Percentiles rank a stretch among this genome's conserved stretches.
Evolutionary conservation across 2,329 filamentous ascomycete species (phyloP).

Genomic region (Colletotrichum neosansevieriae): DNA sequence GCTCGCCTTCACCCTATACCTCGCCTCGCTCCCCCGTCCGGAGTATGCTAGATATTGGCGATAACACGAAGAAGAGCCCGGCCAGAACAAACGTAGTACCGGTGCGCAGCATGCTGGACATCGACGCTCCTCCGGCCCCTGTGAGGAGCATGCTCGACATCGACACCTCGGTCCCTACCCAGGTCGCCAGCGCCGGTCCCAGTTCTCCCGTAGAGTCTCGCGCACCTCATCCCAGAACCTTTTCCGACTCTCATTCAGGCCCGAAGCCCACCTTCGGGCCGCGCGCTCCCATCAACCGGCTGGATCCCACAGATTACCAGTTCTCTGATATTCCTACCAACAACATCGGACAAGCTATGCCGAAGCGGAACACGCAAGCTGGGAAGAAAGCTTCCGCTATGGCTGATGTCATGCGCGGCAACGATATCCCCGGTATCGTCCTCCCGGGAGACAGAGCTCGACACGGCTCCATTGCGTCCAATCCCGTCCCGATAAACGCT

Average conservation of each 20-base stretch:
- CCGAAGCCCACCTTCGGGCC: slow-evolving; percentile 61
- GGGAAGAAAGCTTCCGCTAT: slow-evolving; percentile 56
- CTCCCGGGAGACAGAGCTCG: slow-evolving; percentile 61
- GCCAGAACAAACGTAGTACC: slow-evolving; percentile 57
- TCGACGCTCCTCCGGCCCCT: slow-evolving; percentile 58
- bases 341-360: slow-evolving; percentile 60
- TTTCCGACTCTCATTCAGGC: slow-evolving; percentile 63
- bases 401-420: slow-evolving; percentile 66
- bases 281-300: slow-evolving; percentile 44
- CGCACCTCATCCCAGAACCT: slow-evolving; percentile 60
- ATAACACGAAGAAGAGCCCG: slow-evolving; percentile 55
- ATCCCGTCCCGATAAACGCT: slow-evolving; percentile 42
- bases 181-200: slow-evolving; percentile 55
- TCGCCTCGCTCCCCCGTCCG: slow-evolving; percentile 75
- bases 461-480: slow-evolving; percentile 53
- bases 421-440: slow-evolving; percentile 62
- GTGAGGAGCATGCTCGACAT: slow-evolving; percentile 67
- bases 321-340: slow-evolving; percentile 70
- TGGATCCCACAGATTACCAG: slow-evolving; percentile 64
- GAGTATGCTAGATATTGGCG: slow-evolving; percentile 74
- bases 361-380: slow-evolving; percentile 65
- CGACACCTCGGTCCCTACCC: slow-evolving; percentile 51
- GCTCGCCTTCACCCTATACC: slow-evolving; percentile 66
- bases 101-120: slow-evolving; percentile 75
- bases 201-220: slow-evolving; percentile 59